Evolutionary conservation across 1,284 basidiomycete species (phyloP).

Genomic region (Rhodotorula sp.): DNA sequence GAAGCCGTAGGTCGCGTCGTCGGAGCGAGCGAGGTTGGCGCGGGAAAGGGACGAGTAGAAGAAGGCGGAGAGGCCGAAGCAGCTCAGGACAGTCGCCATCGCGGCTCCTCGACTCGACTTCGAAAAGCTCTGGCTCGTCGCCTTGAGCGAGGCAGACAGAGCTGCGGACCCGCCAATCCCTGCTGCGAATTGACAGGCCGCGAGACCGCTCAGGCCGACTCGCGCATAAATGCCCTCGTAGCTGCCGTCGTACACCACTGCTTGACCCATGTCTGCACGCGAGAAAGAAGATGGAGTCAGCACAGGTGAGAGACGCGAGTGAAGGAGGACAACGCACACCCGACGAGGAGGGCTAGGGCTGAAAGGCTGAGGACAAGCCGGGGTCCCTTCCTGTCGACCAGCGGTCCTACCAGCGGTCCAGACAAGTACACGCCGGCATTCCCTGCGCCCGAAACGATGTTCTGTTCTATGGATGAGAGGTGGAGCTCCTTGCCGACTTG

Average conservation of each 20-base stretch:
- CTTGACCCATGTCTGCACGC: slow-evolving; percentile 45
- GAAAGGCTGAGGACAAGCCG: slow-evolving; percentile 24
- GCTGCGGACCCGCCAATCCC: slow-evolving; percentile 23
- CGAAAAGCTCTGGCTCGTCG: slow-evolving; percentile 22
- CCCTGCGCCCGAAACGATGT: slow-evolving; percentile 49
- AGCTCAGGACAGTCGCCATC: slow-evolving; percentile 48
- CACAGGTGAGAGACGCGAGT: too few relatives aligned
- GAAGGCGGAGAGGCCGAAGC: slow-evolving; percentile 49
- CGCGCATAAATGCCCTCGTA: slow-evolving; percentile 44
- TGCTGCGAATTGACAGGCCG: slow-evolving; percentile 23
- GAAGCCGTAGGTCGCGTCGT: slow-evolving; percentile 48
- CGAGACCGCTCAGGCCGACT: slow-evolving; percentile 22
- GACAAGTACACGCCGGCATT: slow-evolving; percentile 45
- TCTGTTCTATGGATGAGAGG: slow-evolving; percentile 48
- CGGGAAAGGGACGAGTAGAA: slow-evolving; percentile 42
- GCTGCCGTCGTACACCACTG: slow-evolving; percentile 47
- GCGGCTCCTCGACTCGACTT: slow-evolving; percentile 44
- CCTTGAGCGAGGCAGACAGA: slow-evolving; percentile 16
- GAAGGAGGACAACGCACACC: slow-evolving; percentile 28
- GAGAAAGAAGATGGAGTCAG: neutral
- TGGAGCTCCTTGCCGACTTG: slow-evolving; percentile 48
- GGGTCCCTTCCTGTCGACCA: slow-evolving; percentile 39
- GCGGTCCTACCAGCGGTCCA: slow-evolving; percentile 34
- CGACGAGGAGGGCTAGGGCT: slow-evolving; percentile 20
- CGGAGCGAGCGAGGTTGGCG: slow-evolving; percentile 43